These are phyloP conservation scores for Cystofilobasidium bisporidii DNA, from an alignment of 768 basidiomycete genomes.

Conservation along the genomic window DNA sequence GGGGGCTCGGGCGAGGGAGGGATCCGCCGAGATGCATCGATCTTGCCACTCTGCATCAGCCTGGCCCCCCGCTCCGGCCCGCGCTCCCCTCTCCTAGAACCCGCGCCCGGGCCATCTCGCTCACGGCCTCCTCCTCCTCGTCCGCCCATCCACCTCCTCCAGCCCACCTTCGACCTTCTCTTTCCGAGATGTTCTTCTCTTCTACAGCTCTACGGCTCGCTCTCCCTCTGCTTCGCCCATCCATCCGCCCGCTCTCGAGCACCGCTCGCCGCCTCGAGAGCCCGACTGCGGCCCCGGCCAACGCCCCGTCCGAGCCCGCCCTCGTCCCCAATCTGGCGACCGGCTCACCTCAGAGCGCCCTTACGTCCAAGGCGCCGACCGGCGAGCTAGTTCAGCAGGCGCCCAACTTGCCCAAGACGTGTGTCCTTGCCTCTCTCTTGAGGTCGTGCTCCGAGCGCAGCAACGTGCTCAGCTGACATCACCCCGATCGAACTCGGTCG, in stretches of 20 bases:
- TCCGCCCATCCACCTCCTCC: background rate
- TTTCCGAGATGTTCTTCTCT: background rate
- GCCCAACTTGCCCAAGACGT: background rate
- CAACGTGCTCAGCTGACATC: too few species aligned
- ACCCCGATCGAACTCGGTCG: background rate
- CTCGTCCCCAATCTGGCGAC: too few species aligned
- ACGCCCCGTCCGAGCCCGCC: background rate
- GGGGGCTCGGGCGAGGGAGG: too few species aligned
- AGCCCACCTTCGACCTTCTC: background rate
- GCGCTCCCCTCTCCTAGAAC: too few species aligned
- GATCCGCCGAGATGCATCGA: too few species aligned
- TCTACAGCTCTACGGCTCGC: background rate
- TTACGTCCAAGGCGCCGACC: background rate
- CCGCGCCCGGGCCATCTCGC: too few species aligned
- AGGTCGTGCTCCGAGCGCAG: background rate
- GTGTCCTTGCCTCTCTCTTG: too few species aligned
- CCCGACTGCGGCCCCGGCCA: background rate
- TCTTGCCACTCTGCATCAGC: too few species aligned
- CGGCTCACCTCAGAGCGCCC: background rate
- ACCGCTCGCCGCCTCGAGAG: too few species aligned
- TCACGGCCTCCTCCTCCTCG: background rate
- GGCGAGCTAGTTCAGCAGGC: background rate
- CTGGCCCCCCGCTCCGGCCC: too few species aligned
- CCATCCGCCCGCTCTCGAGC: background rate
- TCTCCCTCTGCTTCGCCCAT: background rate